Evolutionary conservation across 2,329 filamentous ascomycete genomes (phyloP).

Genomic region (Mollisia scopiformis): DNA sequence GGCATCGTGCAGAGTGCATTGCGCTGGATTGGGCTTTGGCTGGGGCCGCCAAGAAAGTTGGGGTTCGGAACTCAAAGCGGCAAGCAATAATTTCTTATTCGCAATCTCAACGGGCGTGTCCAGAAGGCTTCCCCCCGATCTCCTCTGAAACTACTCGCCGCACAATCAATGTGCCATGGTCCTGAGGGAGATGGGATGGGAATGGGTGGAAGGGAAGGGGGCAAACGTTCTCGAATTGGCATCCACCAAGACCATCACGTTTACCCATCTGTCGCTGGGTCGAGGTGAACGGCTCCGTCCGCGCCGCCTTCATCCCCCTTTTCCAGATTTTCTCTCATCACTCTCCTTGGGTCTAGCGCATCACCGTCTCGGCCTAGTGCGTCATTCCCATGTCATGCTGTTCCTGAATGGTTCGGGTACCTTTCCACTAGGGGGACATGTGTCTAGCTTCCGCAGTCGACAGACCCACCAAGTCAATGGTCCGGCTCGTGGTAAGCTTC

Average conservation of each 20-base stretch:
- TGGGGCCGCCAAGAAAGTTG: background rate
- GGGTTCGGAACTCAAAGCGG: background rate
- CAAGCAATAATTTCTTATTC: background rate
- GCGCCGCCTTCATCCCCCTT: constrained; percentile 4
- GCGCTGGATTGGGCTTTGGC: background rate
- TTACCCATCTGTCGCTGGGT: background rate
- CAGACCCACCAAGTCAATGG: constrained; percentile 11
- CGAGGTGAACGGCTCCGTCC: background rate
- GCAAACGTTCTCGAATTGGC: background rate
- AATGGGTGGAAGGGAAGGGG: background rate
- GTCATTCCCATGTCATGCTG: too few species aligned
- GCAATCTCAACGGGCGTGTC: background rate
- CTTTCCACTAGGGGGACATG: constrained; percentile 16
- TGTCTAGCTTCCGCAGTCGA: constrained; percentile 22
- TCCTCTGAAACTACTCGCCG: background rate
- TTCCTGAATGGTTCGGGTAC: constrained; percentile 24
- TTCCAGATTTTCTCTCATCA: constrained; percentile 6
- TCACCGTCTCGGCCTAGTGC: background rate
- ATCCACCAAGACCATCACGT: background rate
- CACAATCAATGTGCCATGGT: background rate
- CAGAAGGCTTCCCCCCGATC: background rate
- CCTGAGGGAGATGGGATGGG: background rate
- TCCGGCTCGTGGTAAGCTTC: background rate
- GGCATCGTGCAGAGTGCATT: constrained; percentile 17
- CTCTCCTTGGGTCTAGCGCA: too few species aligned